Evolutionary conservation across 345 rosid species (phyloP), one percentile per base, ranked within the genome.

Genomic region (Euclidium syriacum): DNA sequence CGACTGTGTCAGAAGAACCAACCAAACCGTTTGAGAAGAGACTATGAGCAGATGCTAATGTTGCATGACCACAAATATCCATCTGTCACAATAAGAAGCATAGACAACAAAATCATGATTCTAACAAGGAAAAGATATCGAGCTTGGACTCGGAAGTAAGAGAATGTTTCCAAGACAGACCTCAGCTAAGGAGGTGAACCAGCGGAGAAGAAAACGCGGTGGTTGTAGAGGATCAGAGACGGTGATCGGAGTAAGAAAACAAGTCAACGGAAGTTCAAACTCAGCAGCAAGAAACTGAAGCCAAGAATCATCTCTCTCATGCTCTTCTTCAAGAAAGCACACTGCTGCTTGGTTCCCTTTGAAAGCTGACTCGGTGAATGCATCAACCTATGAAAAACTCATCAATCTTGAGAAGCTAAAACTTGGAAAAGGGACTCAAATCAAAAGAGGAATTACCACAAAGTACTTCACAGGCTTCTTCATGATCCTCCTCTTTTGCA

Each of bases 301-400:
- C 94, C 96, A 89, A 18, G 71, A 51, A 9, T 89, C 89, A 35
- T 82, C 84, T 68, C 69, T 75, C 39, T 38, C 51, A 18, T 38
- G 9, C 4, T 81, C 80, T 26, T 73, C 83, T 30, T 83, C 84
- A 52, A 86, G 66, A 62, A 84, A 66, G 47, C 95, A 89, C 3
- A 89, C 95, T 2, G 81, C 87, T 0, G 90, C 91, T 4, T 82
- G 96, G 66, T 86, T 89, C 6, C 96, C 91, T 68, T 72, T 76
- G 77, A 86, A 90, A 2, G 95, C 72, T 4, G 85, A 51, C 12
- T 77, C 86, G 0, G 89, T 55, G 78, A 89, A 89, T 3, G 94
- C 89, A 42, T 89, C 85, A 38, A 82, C 89, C 89, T 80, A 22
- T 15, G 14, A 18, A 1, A 30, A 48, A 29, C 27, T 61, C 24